Evolutionary conservation across 495 filamentous ascomycete genomes (phyloP), one percentile per base, ranked within the genome.

Genomic region (Trichoderma erinaceum): DNA sequence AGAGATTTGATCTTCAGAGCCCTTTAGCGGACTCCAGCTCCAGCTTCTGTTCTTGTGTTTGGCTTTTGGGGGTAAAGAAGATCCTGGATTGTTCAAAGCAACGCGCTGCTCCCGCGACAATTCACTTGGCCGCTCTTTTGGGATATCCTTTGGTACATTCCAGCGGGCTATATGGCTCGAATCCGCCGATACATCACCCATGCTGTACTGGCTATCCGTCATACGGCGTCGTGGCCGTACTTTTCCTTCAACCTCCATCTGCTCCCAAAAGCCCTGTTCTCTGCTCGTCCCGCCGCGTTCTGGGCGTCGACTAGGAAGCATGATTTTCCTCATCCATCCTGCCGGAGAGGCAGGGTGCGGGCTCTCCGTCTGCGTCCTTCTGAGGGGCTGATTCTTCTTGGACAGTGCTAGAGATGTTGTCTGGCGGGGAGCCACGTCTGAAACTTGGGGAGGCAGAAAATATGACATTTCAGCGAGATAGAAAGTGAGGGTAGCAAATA

Each of bases 231-330:
- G 41, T n/a, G 63, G 63, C 35, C 41, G 63, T 1, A 27, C 15
- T 16, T 65, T 46, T 10, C 63, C 67, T 44, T 68, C 32, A 66
- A 64, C 64, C 13, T 66, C 46, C 13, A 68, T 46, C n/a, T 66
- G 63, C 25, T 69, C 68, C 63, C 70, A 70, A 63, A 69, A 69
- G 23, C 75, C 72, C 10, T 70, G 64, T 3, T 56, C 35, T 35
- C 74, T 77, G 23, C 68, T 58, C 0, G 82, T 82, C 11, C 78
- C 71, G 13, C 82, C 81, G 18, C 73, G 75, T 63, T 84, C 82
- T 2, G 78, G 74, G 0, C 78, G 78, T 27, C 75, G 73, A 68
- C 80, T 81, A 0, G 81, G 77, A 63, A 78, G 61, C 67, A 83
- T 74, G 71, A 38, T 38, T 38, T 76, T 70, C 64, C 67, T 68